These are phyloP conservation scores for Debaryomyces coudertii DNA, from an alignment of 1,139 yeast genomes.

Conservation along the genomic window DNA sequence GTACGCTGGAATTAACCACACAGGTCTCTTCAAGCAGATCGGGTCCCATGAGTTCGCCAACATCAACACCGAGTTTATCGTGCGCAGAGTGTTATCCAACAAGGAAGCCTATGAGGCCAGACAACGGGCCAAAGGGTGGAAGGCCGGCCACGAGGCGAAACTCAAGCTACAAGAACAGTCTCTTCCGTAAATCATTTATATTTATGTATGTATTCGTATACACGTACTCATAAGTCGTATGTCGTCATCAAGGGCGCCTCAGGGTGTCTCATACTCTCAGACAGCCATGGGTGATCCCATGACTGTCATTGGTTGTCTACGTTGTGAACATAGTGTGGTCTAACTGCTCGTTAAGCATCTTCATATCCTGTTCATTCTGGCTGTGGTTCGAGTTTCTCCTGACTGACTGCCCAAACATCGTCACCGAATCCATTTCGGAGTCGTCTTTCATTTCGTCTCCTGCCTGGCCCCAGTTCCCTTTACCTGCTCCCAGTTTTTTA, in stretches of 20 bases:
- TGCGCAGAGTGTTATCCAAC: conserved; percentile 65
- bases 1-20: conserved; percentile 40
- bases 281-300: no score
- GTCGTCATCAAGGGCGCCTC: neutral
- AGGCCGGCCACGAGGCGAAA: conserved; percentile 43
- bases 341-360: conserved; percentile 26
- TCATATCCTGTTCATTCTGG: conserved; percentile 31
- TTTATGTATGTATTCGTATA: conserved; percentile 5
- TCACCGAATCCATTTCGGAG: conserved; percentile 18
- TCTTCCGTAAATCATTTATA: conserved; percentile 10
- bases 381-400: conserved; percentile 50
- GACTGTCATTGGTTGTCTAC: no score
- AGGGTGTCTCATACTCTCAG: no score
- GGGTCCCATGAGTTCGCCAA: conserved; percentile 60
- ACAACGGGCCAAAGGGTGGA: conserved; percentile 79
- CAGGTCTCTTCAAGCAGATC: conserved; percentile 46
- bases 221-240: conserved; percentile 4
- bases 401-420: conserved; percentile 28
- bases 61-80: conserved; percentile 67
- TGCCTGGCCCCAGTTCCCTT: conserved; percentile 71
- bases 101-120: conserved; percentile 75
- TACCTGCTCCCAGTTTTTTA: conserved; percentile 87
- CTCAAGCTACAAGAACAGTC: conserved; percentile 26
- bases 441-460: conserved; percentile 65
- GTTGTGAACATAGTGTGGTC: conserved; percentile 17